phyloP scores from a whole-genome alignment of 306 rosid species.

The Trichosanthes truncata region DNA sequence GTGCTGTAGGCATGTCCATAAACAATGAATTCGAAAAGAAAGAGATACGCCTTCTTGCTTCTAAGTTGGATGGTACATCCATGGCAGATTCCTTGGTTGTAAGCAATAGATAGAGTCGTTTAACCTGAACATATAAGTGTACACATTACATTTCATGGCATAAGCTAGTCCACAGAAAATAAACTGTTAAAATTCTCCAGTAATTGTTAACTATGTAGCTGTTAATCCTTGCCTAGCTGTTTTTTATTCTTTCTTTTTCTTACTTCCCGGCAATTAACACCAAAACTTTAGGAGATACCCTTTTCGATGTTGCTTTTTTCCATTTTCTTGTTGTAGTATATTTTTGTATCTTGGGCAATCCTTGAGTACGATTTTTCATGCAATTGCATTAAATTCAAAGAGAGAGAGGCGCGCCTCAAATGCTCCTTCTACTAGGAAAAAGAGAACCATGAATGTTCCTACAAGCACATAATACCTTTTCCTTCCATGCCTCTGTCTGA shows the following conservation, averaged over 20 bases:
- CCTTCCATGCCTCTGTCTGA: conserved; percentile 79
- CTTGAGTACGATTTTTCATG: neutral
- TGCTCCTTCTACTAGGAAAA: neutral
- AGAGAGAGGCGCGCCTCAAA: neutral
- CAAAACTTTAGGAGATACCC: neutral
- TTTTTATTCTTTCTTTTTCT: neutral
- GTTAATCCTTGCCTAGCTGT: neutral
- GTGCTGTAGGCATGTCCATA: conserved; percentile 94
- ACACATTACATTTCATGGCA: neutral
- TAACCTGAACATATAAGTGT: conserved; percentile 40
- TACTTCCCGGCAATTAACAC: neutral
- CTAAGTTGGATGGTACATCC: conserved; percentile 96
- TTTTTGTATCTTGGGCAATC: neutral
- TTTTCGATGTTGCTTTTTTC: neutral
- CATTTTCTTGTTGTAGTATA: neutral
- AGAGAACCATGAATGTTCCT: neutral
- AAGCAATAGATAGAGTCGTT: conserved; percentile 66
- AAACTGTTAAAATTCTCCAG: neutral
- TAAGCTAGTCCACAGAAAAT: neutral
- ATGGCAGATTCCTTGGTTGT: conserved; percentile 97
- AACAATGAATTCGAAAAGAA: conserved; percentile 91
- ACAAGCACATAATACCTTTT: conserved; percentile 53
- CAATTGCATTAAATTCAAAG: neutral
- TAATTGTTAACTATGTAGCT: neutral
- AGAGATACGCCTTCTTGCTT: conserved; percentile 90